phyloP scores from a whole-genome alignment of 306 rosid genomes.

The Urtica urens region DNA sequence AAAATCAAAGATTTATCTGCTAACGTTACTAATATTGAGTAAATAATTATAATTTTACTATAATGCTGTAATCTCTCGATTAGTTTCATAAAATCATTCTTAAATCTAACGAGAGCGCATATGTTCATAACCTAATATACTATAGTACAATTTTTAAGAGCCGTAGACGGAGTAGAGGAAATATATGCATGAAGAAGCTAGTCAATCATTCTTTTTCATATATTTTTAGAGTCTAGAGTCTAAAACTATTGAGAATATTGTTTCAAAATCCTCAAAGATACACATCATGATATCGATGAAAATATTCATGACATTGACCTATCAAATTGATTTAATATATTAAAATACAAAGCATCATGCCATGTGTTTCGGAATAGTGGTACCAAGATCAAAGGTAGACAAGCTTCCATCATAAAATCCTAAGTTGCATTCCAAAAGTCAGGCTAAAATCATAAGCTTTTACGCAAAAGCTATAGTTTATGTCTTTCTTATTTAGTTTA shows the following conservation, averaged over 20 bases:
- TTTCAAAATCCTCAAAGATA: neutral
- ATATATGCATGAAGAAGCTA: neutral
- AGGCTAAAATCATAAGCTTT: constrained; percentile 6
- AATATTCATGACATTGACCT: constrained; percentile 9
- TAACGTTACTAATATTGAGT: too few relatives aligned
- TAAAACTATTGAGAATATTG: constrained; percentile 2
- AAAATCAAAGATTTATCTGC: too few relatives aligned
- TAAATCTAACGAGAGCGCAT: too few relatives aligned
- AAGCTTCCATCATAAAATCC: constrained; percentile 13
- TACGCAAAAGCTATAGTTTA: constrained; percentile 1
- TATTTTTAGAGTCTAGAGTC: neutral
- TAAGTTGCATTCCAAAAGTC: constrained; percentile 11
- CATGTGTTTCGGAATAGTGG: constrained; percentile 7
- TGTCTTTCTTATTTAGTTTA: neutral
- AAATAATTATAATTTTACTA: too few relatives aligned
- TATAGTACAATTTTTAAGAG: too few relatives aligned
- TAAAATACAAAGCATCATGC: neutral
- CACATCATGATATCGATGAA: constrained; percentile 5
- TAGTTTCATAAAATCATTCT: too few relatives aligned
- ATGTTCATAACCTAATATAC: too few relatives aligned
- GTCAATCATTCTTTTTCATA: neutral
- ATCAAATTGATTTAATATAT: neutral
- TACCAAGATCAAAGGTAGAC: constrained; percentile 3
- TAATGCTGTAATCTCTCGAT: too few relatives aligned
- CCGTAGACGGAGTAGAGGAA: too few relatives aligned